These are phyloP conservation scores for Xylaria polymorpha DNA, from an alignment of 2,329 filamentous ascomycete genomes.

Conservation along the genomic window DNA sequence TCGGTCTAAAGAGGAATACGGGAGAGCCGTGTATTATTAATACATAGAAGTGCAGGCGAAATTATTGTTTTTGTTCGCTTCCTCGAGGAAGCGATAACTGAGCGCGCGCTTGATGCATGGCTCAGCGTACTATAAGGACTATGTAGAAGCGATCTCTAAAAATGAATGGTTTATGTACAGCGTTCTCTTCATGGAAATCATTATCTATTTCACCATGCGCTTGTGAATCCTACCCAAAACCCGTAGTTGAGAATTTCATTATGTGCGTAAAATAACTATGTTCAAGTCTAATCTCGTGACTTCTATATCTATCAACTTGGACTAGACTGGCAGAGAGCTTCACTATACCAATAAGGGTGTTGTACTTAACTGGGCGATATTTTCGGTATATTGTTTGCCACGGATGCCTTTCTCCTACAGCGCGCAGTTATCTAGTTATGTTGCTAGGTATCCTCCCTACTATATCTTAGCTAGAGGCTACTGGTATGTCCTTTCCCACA, in stretches of 20 bases:
- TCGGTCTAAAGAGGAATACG: slow-evolving; percentile 8
- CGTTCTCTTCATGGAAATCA: background rate
- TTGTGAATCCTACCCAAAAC: background rate
- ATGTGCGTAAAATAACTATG: background rate
- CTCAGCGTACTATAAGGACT: slow-evolving; percentile 22
- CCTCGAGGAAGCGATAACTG: slow-evolving; percentile 35
- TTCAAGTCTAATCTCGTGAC: background rate
- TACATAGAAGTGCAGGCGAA: slow-evolving; percentile 24
- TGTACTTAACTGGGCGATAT: background rate
- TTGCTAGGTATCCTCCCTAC: background rate
- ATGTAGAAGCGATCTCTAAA: slow-evolving; percentile 24
- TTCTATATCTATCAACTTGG: background rate
- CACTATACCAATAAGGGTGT: background rate
- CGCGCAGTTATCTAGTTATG: background rate
- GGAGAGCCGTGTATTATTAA: slow-evolving; percentile 28
- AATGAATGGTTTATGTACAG: slow-evolving; percentile 17
- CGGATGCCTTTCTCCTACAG: background rate
- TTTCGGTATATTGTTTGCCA: background rate
- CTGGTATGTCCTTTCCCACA: slow-evolving; percentile 59
- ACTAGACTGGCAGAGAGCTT: background rate
- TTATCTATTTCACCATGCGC: background rate
- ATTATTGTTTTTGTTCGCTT: slow-evolving; percentile 20
- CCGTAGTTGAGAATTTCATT: background rate
- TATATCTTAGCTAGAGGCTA: slow-evolving; percentile 6
- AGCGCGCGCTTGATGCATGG: slow-evolving; percentile 28